Conservation (phyloP, 106 monocot genomes). For the Acorus gramineus region DNA sequence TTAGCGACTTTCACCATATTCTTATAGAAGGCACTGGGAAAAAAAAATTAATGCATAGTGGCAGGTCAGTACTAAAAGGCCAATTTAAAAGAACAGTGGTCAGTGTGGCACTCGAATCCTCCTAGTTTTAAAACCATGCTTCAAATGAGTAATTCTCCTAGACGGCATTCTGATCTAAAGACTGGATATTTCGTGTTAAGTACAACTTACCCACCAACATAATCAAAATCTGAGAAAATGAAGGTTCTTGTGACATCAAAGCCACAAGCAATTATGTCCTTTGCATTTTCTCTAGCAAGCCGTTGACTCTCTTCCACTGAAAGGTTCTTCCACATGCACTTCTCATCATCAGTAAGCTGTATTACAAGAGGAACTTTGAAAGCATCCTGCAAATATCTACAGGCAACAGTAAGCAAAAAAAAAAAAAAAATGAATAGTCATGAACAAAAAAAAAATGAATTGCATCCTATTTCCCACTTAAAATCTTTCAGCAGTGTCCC, state of each 20-base stretch:
- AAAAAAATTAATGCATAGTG: slow-evolving; percentile 1
- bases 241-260: slow-evolving; percentile 91
- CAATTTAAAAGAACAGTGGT: too few relatives aligned
- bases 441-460: neutral
- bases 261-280: slow-evolving; percentile 98
- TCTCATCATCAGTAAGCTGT: slow-evolving; percentile 98
- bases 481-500: too few relatives aligned
- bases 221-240: slow-evolving; percentile 94
- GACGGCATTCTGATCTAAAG: too few relatives aligned
- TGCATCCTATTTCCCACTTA: too few relatives aligned
- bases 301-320: slow-evolving; percentile 80
- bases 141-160: too few relatives aligned
- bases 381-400: slow-evolving; percentile 96
- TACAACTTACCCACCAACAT: slow-evolving; percentile 81
- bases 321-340: slow-evolving; percentile 94
- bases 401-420: slow-evolving; percentile 3
- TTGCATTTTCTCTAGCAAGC: slow-evolving; percentile 95
- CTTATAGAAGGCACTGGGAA: slow-evolving; percentile 74
- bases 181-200: neutral
- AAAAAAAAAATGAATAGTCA: neutral
- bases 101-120: too few relatives aligned
- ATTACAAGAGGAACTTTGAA: slow-evolving; percentile 97
- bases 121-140: too few relatives aligned
- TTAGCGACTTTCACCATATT: slow-evolving; percentile 93
- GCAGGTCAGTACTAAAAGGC: neutral